phyloP scores from a whole-genome alignment of 2,329 filamentous ascomycete genomes.

The Lecanicillium sp. region DNA sequence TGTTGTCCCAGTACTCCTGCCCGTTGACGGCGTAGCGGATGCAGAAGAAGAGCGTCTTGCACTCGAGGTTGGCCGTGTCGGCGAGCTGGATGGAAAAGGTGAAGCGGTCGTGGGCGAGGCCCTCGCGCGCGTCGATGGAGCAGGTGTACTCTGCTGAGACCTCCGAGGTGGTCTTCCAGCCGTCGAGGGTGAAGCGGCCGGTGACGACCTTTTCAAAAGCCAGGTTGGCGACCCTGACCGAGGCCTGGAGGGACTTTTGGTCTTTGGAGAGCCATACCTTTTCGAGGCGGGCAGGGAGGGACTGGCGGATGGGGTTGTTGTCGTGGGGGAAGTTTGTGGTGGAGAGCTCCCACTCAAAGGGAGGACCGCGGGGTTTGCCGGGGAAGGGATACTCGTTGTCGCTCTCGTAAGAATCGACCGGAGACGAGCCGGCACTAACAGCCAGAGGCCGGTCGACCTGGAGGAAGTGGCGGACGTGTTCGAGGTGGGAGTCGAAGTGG shows the following conservation, averaged over 20 bases:
- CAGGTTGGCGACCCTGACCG: slow-evolving; percentile 78
- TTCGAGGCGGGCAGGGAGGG: slow-evolving; percentile 71
- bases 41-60: slow-evolving; percentile 89
- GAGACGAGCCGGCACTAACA: slow-evolving; percentile 89
- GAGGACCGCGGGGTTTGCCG: slow-evolving; percentile 36
- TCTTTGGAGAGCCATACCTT: slow-evolving; percentile 81
- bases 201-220: slow-evolving; percentile 83
- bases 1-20: slow-evolving; percentile 94
- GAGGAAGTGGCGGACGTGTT: slow-evolving; percentile 92
- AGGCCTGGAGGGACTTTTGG: slow-evolving; percentile 79
- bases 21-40: slow-evolving; percentile 81
- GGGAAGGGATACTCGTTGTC: slow-evolving; percentile 86
- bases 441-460: slow-evolving; percentile 93
- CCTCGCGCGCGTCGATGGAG: slow-evolving; percentile 64
- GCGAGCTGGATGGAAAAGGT: slow-evolving; percentile 90
- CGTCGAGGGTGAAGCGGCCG: slow-evolving; percentile 93
- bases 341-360: slow-evolving; percentile 82
- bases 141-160: slow-evolving; percentile 82
- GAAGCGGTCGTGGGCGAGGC: slow-evolving; percentile 75
- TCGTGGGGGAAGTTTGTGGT: slow-evolving; percentile 71
- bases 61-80: slow-evolving; percentile 84
- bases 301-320: slow-evolving; percentile 51
- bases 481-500: slow-evolving; percentile 95
- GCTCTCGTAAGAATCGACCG: slow-evolving; percentile 79
- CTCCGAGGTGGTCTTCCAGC: slow-evolving; percentile 98